Evolutionary conservation across 768 basidiomycete species (phyloP).

Genomic region (Termitomyces sp.): DNA sequence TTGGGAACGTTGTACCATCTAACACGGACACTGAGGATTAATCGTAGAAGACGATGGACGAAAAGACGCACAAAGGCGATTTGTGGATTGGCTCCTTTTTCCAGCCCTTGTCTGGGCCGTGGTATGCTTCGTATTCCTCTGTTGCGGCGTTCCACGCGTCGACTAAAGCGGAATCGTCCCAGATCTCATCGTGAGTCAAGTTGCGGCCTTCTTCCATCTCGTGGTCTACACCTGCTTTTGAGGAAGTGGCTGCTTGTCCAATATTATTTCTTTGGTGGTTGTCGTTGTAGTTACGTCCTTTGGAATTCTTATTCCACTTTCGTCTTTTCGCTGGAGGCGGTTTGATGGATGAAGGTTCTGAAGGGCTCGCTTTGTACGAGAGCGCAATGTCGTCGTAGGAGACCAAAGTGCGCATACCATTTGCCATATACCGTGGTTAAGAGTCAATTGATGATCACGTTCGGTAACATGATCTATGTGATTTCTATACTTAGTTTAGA

Average conservation of each 20-base stretch:
- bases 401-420: conserved; percentile 34
- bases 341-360: conserved; percentile 14
- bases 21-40: neutral
- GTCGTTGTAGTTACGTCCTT: conserved; percentile 18
- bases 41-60: neutral
- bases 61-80: conserved; percentile 59
- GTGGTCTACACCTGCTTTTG: conserved; percentile 9
- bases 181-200: conserved; percentile 70
- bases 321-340: conserved; percentile 52
- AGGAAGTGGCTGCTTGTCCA: conserved; percentile 2
- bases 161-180: conserved; percentile 83
- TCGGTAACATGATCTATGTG: neutral
- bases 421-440: conserved; percentile 3
- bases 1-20: conserved; percentile 79
- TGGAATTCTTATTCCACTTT: conserved; percentile 36
- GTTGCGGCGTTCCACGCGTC: conserved; percentile 82
- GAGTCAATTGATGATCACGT: neutral
- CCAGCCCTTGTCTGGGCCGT: conserved; percentile 71
- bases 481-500: neutral
- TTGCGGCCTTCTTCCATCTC: conserved; percentile 46
- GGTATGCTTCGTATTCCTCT: conserved; percentile 72
- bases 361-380: conserved; percentile 27
- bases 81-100: conserved; percentile 65
- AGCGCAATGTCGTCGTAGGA: conserved; percentile 64
- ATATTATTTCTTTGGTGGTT: conserved; percentile 21